These are phyloP conservation scores for Epicoccum sorghinum DNA, from an alignment of 2,329 filamentous ascomycete species.

Conservation along the genomic window DNA sequence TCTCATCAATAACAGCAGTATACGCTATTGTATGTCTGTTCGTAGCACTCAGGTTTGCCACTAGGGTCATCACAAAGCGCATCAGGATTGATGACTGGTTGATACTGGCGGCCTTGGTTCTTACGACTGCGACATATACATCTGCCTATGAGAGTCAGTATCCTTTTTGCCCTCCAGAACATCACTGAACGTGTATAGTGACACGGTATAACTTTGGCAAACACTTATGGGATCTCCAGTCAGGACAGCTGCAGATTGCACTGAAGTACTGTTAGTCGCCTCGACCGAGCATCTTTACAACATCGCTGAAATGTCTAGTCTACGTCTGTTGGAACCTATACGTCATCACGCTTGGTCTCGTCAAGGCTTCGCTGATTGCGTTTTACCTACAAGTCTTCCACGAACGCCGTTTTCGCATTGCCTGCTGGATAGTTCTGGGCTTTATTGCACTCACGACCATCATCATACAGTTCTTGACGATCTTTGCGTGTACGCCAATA, in stretches of 20 bases:
- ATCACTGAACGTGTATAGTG: slow-evolving; percentile 22
- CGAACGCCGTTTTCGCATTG: slow-evolving; percentile 20
- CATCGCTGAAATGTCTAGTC: slow-evolving; percentile 11
- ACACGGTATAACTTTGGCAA: slow-evolving; percentile 30
- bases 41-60: slow-evolving; percentile 20
- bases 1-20: slow-evolving; percentile 17
- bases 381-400: slow-evolving; percentile 37
- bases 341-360: slow-evolving; percentile 23
- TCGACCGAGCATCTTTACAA: neutral
- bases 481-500: slow-evolving; percentile 30
- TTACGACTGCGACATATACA: slow-evolving; percentile 26
- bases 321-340: slow-evolving; percentile 27
- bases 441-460: slow-evolving; percentile 21
- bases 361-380: slow-evolving; percentile 28
- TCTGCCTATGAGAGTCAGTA: slow-evolving; percentile 28
- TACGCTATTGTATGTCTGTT: slow-evolving; percentile 23
- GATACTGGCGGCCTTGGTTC: slow-evolving; percentile 21
- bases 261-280: slow-evolving; percentile 1
- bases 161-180: neutral
- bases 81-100: slow-evolving; percentile 29
- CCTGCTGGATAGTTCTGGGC: slow-evolving; percentile 18
- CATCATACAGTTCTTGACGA: slow-evolving; percentile 25
- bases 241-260: slow-evolving; percentile 1
- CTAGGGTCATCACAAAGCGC: slow-evolving; percentile 22
- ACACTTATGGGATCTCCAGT: slow-evolving; percentile 19